Base-by-base conservation (phyloP, 257 asterid species). In the Striga asiatica region DNA sequence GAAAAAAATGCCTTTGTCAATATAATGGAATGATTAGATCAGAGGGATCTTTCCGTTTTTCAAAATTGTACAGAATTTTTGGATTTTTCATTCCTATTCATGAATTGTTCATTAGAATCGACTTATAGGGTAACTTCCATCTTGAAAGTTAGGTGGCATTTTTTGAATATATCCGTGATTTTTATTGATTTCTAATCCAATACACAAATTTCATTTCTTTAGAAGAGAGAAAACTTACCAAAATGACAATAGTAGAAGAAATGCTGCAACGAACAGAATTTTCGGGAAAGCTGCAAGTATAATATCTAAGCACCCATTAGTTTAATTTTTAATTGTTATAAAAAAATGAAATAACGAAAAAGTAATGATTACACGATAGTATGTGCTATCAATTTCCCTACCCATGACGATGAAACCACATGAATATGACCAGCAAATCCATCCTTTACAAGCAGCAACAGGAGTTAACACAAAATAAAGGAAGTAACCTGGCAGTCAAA, bases 401-500 rank as follows among this genome's bases (percentile, higher is more conserved):
- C 98, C 96, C 97, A 91, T 84, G 72, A 68, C 68, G 53, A 82
- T 50, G 76, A 91, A 91, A 60, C 98, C 98, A 72, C 95, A 87
- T 29, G 82, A 82, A 67, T 76, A 69, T 25, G 86, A 82, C 97
- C 96, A 91, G 75, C 82, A 82, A 71, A 47, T 61, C 96, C 98
- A 91, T 58, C 77, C 82, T 81, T 87, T 79, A 59, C 96, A 87
- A 60, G 95, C 95, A 54, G 98, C 96, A 71, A 84, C 77, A 50
- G 81, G 79, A 58, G 75, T 74, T 65, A 82, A 74, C 61, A 81
- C 64, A 70, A 87, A 87, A 67, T 87, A 84, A 62, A 87, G 67
- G 74, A 82, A 72, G 76, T 78, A 82, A 62, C 98, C 98, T 91
- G 96, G 72, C 68, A 70, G 37, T 61, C 37, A 55, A 67, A 62